Evolutionary conservation across 768 basidiomycete species (phyloP).

Genomic region (Sporobolomyces pararoseus): DNA sequence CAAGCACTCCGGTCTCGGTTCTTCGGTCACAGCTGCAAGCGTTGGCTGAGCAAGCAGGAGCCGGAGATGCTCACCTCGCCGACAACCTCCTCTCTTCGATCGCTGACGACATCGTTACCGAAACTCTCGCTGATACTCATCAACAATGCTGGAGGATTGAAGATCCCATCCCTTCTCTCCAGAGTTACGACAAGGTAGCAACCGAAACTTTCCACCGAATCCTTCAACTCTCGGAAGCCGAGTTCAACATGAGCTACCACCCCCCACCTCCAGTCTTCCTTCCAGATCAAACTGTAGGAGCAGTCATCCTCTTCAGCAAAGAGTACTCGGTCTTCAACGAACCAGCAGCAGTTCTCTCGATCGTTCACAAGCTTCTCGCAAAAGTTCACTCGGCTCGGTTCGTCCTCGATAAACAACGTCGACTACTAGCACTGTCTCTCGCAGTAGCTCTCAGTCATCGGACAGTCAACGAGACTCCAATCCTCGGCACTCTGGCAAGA

Average conservation of each 20-base stretch:
- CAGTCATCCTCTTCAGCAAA: constrained; percentile 62
- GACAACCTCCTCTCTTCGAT: constrained; percentile 21
- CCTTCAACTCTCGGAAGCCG: background rate
- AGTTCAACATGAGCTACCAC: background rate
- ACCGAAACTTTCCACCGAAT: constrained; percentile 9
- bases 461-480: constrained; percentile 58
- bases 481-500: constrained; percentile 67
- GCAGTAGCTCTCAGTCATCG: constrained; percentile 64
- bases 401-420: constrained; percentile 75
- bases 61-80: constrained; percentile 23
- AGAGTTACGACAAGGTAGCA: background rate
- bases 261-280: constrained; percentile 4
- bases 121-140: constrained; percentile 3
- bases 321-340: constrained; percentile 53
- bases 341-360: constrained; percentile 64
- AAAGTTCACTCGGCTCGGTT: constrained; percentile 64
- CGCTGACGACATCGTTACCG: constrained; percentile 28
- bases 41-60: constrained; percentile 18
- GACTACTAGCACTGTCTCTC: constrained; percentile 67
- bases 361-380: constrained; percentile 68
- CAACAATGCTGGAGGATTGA: background rate
- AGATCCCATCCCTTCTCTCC: background rate
- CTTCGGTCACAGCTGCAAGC: background rate
- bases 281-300: constrained; percentile 53
- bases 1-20: background rate